Evolutionary conservation across 2,329 filamentous ascomycete species (phyloP), one percentile per base, ranked within the genome.

Genomic region (Penicillium sp.): DNA sequence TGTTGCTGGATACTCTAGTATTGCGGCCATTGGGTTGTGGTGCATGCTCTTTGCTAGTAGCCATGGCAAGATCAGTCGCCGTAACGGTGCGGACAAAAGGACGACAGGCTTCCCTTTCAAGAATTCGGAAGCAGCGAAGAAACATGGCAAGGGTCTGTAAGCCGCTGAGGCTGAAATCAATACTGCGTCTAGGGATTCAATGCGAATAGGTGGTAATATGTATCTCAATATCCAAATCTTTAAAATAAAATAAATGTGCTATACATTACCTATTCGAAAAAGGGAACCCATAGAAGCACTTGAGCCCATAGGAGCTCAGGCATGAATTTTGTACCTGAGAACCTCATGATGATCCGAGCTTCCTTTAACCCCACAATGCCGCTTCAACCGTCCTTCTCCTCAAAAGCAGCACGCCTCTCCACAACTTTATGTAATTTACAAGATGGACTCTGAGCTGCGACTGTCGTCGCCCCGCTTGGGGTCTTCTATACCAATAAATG

Each of bases 21-120:
- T 92, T 57, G 85, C 84, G 2, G 78, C 79, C 2, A 76, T 89
- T 43, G 90, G 86, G 1, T 66, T 87, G 22, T 90, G 87, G 87
- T 85, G 81, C 62, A 70, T 84, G 50, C 63, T 86, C 57, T 86
- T 86, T 70, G 83, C 79, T 0, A 83, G 77, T 53, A 81, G 78
- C 42, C 71, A 78, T 63, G 83, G 84, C 2, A 75, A 78, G 58
- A 83, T 88, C 53, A 85, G 81, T 66, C 80, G 81, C 67, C 84
- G 79, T 72, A 88, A 85, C 1, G 85, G 86, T 0, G 84, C 82
- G 34, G 87, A 89, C 67, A 88, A 88, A 79, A 77, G 86, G 67
- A 87, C 81, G 26, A 80, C 80, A 57, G 85, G 84, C 11, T 89
- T 84, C 63, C 86, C 86, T 3, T 89, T 89, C 69, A 77, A 77